These are phyloP conservation scores for Hypsizygus marmoreus DNA, from an alignment of 768 basidiomycete species.

Conservation along the genomic window DNA sequence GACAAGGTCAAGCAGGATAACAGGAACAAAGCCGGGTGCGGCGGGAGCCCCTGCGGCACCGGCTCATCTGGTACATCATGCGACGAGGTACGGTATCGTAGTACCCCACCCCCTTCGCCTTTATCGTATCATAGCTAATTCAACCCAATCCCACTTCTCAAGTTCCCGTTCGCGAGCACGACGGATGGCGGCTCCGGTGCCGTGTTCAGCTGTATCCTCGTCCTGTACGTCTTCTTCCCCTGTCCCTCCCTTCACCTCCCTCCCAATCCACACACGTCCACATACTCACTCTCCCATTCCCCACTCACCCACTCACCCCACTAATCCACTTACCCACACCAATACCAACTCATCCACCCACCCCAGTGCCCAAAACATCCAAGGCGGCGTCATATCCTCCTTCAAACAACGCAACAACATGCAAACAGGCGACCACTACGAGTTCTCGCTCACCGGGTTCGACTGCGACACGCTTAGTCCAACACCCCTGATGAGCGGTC, in stretches of 20 bases:
- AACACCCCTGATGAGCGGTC: not conserved
- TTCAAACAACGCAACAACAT: constrained; percentile 10
- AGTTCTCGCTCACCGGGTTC: constrained; percentile 9
- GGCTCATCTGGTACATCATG: constrained; percentile 8
- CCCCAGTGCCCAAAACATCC: constrained; percentile 16
- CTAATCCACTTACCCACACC: not conserved
- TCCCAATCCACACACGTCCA: no score
- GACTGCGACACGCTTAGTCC: constrained; percentile 8
- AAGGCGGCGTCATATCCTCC: constrained; percentile 14
- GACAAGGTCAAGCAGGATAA: no score
- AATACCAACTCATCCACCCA: no score
- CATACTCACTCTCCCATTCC: no score
- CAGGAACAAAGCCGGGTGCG: no score
- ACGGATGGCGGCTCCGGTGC: constrained; percentile 13
- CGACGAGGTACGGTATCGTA: not conserved
- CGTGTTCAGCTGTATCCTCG: constrained; percentile 13
- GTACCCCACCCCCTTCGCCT: not conserved
- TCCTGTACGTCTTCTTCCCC: constrained; percentile 9
- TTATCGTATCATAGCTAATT: not conserved
- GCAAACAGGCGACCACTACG: constrained; percentile 4
- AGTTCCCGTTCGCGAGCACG: constrained; percentile 20
- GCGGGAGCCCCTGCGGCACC: constrained; percentile 8
- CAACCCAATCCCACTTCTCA: not conserved
- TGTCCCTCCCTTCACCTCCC: no score
- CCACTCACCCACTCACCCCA: not conserved